Percentiles rank a stretch among this genome's conserved stretches.
Conservation (phyloP, 306 rosid genomes). For the Fragaria vesca region DNA sequence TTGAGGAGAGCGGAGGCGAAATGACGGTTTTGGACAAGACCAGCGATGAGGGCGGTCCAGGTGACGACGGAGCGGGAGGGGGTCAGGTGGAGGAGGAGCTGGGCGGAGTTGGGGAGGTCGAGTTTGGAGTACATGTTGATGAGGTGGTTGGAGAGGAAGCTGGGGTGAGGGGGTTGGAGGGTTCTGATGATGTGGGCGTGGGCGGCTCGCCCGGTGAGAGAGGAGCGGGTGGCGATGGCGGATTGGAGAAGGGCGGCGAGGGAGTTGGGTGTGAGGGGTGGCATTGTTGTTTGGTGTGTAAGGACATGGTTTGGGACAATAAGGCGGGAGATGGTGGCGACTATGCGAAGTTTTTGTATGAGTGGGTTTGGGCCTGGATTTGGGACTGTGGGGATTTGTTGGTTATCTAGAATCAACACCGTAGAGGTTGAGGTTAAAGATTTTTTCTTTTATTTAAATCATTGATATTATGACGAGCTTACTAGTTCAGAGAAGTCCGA, state of each 20-base stretch:
- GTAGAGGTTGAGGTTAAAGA: too few relatives aligned
- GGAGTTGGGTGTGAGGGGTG: conserved; percentile 39
- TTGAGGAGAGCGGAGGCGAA: conserved; percentile 46
- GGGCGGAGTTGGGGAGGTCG: conserved; percentile 60
- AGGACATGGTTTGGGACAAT: neutral
- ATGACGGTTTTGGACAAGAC: conserved; percentile 63
- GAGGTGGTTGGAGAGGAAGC: conserved; percentile 73
- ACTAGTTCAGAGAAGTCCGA: too few relatives aligned
- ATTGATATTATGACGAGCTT: too few relatives aligned
- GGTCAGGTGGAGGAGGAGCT: conserved; percentile 55
- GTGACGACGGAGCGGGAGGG: conserved; percentile 69
- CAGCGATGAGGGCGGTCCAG: conserved; percentile 86
- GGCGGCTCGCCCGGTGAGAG: conserved; percentile 55
- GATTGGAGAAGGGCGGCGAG: conserved; percentile 57
- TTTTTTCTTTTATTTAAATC: too few relatives aligned
- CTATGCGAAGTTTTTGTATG: too few relatives aligned
- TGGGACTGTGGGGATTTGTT: too few relatives aligned
- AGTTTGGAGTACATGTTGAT: conserved; percentile 91
- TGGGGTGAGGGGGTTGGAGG: conserved; percentile 47
- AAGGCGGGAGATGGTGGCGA: too few relatives aligned
- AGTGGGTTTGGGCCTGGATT: too few relatives aligned
- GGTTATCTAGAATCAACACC: too few relatives aligned
- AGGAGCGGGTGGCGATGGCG: conserved; percentile 45
- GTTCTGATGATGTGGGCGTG: conserved; percentile 69
- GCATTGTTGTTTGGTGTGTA: conserved; percentile 11